Base-by-base conservation (phyloP, 2,329 filamentous ascomycete species). In the Stenocarpella maydis region DNA sequence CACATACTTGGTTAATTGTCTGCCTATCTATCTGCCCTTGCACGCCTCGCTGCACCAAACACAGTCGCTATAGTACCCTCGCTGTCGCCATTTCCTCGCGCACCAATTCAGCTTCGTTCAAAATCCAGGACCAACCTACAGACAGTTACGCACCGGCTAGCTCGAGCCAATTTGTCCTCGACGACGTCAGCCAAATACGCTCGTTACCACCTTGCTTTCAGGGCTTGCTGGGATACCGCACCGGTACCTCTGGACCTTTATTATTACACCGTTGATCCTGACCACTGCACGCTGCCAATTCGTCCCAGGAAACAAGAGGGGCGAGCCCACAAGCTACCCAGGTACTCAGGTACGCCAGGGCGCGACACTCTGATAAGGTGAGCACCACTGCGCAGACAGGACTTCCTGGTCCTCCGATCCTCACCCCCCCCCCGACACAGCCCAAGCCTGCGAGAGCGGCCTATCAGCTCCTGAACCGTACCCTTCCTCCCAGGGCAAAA, bases 401-500 rank as follows among this genome's bases (percentile, higher is more conserved):
- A 54, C 54, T 55, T 53, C 64, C 54, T 67, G 54, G 68, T 67
- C 52, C 34, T 37, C 34, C 34, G 9, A 10, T 12, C 34, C 34
- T 10, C 34, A 5, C 10, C 34, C 34, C 34, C 34, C 34, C 34
- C 34, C 47, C 34, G 28, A 43, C 43, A 28, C n/a, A 58, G 45
- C 67, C 67, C 28, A 52, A 68, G 55, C 53, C 53, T 41, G 39
- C 34, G 41, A 34, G 52, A 45, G 37, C 63, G 37, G 53, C 68
- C 68, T 69, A 69, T 69, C 68, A 69, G 63, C 68, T 34, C 64
- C 28, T 55, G 49, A 28, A 45, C 41, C 49, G 37, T 34, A 53
- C 61, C 45, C 63, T 52, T 52, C 34, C 26, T 15, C 49, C 41
- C 34, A 67, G 64, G 64, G 64, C 50, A 55, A 54, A 66, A 66